Conservation (phyloP, 2,329 filamentous ascomycete genomes). For the Fusarium buharicum region DNA sequence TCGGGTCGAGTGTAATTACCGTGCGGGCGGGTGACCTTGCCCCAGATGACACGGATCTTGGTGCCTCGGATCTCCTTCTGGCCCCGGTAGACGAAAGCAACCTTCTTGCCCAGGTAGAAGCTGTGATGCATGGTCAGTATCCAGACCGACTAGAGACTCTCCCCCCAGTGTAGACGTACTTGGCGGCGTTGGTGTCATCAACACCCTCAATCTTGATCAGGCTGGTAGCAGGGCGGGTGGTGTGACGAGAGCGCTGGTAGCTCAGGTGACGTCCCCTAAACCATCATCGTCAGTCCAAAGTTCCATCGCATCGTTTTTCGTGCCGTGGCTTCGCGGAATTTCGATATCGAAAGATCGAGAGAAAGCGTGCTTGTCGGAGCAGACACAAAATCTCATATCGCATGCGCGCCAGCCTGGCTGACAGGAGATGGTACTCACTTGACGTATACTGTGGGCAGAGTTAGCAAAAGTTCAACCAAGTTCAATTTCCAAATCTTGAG, state of each 20-base stretch:
- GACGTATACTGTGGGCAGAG: conserved; percentile 75
- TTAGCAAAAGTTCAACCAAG: conserved; percentile 51
- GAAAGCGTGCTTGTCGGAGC: conserved; percentile 25
- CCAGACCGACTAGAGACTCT: conserved; percentile 5
- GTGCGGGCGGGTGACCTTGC: conserved; percentile 96
- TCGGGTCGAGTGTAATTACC: conserved; percentile 65
- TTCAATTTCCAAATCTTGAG: conserved; percentile 32
- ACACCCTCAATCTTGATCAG: conserved; percentile 99
- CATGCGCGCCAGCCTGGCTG: conserved; percentile 22
- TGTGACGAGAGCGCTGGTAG: conserved; percentile 95
- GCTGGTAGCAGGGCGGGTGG: conserved; percentile 88
- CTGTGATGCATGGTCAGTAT: conserved; percentile 52
- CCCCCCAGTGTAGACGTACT: conserved; percentile 64
- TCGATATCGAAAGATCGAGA: conserved; percentile 40
- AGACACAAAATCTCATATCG: conserved; percentile 28
- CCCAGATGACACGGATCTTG: conserved; percentile 99
- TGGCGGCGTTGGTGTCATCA: conserved; percentile 87
- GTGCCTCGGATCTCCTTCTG: conserved; percentile 94
- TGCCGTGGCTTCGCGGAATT: conserved; percentile 39
- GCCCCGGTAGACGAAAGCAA: conserved; percentile 98
- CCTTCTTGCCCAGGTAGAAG: conserved; percentile 99
- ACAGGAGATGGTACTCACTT: conserved; percentile 72
- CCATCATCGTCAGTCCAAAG: conserved; percentile 47
- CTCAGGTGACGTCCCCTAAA: conserved; percentile 94
- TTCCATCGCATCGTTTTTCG: conserved; percentile 39